These are phyloP conservation scores for Clarireedia paspali DNA, from an alignment of 2,329 filamentous ascomycete species.

Conservation along the genomic window DNA sequence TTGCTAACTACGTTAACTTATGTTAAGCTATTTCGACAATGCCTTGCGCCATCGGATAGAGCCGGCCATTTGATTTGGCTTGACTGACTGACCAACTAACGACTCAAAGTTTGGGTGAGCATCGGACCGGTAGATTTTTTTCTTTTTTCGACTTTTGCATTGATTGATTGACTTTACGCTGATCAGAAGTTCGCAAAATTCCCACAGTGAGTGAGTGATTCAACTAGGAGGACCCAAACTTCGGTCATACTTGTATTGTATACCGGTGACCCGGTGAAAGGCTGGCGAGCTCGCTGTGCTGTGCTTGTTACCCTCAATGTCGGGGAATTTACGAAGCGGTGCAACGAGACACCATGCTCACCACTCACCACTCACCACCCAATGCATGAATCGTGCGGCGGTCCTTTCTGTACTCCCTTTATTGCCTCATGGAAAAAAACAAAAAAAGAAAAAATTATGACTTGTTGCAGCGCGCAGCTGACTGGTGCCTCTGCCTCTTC, in stretches of 20 bases:
- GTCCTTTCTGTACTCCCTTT: not conserved
- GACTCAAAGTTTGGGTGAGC: no score
- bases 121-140: no score
- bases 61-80: no score
- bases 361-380: not conserved
- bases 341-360: not conserved
- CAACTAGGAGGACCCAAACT: no score
- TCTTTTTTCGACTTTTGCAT: no score
- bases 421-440: not conserved
- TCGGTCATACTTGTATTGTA: not conserved
- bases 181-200: no score
- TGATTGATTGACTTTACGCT: no score
- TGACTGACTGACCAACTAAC: no score
- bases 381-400: not conserved
- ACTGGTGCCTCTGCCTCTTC: conserved; percentile 4
- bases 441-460: not conserved
- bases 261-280: not conserved
- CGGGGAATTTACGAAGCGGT: not conserved
- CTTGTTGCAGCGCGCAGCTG: not conserved
- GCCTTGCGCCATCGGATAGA: no score
- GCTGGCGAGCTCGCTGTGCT: not conserved
- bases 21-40: no score
- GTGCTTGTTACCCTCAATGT: not conserved
- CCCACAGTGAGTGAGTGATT: no score
- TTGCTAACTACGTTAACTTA: no score